Conservation (phyloP, 2,329 filamentous ascomycete species). For the Cladosporium sp. region DNA sequence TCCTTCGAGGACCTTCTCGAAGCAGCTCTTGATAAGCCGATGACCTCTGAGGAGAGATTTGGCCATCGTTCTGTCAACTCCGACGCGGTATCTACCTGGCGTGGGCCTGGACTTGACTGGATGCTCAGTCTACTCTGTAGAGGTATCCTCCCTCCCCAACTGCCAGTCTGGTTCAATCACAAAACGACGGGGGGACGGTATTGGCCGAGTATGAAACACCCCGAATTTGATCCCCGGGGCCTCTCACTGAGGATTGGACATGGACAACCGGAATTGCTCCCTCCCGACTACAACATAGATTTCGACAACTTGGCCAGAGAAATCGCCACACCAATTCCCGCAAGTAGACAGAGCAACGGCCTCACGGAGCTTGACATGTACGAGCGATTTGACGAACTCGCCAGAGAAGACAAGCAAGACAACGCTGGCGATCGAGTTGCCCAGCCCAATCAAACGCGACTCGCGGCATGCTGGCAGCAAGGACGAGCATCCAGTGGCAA, state of each 20-base stretch:
- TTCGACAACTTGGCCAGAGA: neutral
- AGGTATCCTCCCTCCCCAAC: conserved; percentile 30
- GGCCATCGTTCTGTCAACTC: conserved; percentile 19
- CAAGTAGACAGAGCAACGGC: neutral
- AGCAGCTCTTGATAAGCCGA: conserved; percentile 34
- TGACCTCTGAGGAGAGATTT: conserved; percentile 20
- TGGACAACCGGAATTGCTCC: too few species aligned
- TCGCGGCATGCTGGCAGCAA: too few species aligned
- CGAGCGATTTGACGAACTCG: neutral
- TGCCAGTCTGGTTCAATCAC: neutral
- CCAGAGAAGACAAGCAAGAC: too few species aligned
- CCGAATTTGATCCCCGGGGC: too few species aligned
- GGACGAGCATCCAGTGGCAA: too few species aligned
- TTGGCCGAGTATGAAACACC: too few species aligned
- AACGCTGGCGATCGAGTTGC: too few species aligned
- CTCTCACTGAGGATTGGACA: too few species aligned
- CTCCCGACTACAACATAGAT: neutral
- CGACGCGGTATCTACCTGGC: conserved; percentile 20
- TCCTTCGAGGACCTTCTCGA: conserved; percentile 57
- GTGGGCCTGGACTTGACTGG: conserved; percentile 31
- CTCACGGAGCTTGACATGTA: conserved; percentile 4
- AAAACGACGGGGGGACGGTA: too few species aligned
- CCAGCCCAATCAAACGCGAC: too few species aligned
- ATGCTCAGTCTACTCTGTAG: conserved; percentile 33
- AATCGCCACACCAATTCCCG: neutral